phyloP scores from a whole-genome alignment of 345 rosid genomes.

The Bruguiera parviflora region DNA sequence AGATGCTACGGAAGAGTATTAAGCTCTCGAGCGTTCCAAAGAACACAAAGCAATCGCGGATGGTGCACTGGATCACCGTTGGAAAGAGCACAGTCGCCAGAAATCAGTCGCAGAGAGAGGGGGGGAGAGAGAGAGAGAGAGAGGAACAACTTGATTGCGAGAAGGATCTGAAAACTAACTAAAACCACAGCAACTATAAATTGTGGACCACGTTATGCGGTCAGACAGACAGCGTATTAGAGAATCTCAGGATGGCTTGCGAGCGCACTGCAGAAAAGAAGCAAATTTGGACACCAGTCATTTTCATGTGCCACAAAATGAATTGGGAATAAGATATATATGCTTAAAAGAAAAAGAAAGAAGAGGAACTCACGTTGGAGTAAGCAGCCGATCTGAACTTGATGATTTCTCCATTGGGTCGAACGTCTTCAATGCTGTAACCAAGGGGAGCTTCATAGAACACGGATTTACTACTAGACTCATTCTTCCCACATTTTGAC shows the following conservation, averaged over 20 bases:
- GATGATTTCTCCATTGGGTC: constrained; percentile 87
- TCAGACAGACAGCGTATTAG: background rate
- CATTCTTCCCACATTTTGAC: constrained; percentile 77
- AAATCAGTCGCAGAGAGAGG: constrained; percentile 13
- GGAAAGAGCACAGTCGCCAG: background rate
- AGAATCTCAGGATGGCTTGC: constrained; percentile 35
- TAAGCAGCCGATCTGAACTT: constrained; percentile 90
- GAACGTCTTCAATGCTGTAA: constrained; percentile 86
- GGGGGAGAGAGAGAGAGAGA: constrained; percentile 6
- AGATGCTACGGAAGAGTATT: background rate
- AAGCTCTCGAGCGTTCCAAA: background rate
- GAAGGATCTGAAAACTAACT: background rate
- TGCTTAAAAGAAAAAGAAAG: too few relatives aligned
- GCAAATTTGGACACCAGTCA: background rate
- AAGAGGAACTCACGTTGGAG: constrained; percentile 60
- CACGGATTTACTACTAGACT: constrained; percentile 54
- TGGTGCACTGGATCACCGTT: background rate
- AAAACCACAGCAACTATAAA: background rate
- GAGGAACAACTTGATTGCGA: background rate
- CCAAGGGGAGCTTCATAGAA: constrained; percentile 93
- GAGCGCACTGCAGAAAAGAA: constrained; percentile 30
- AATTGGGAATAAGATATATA: background rate
- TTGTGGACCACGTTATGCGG: constrained; percentile 18
- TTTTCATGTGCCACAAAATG: too few relatives aligned
- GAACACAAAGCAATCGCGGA: background rate